Conservation (phyloP, 176 grass and related monocot species). For the Musa schizocarpa region DNA sequence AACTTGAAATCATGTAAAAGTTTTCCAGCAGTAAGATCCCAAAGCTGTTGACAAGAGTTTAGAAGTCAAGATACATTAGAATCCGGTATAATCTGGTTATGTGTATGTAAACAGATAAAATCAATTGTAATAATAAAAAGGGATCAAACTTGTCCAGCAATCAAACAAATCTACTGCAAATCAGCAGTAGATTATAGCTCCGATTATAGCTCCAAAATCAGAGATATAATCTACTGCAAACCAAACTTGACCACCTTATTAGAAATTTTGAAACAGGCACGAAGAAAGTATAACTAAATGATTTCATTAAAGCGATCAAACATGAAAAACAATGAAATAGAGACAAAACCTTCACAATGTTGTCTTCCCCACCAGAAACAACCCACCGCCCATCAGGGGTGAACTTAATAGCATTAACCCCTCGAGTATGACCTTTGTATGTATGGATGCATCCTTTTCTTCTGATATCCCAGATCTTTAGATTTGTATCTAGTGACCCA, state of each 20-base stretch:
- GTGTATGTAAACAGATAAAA: neutral
- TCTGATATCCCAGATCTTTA: slow-evolving; percentile 92
- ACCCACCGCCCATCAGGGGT: slow-evolving; percentile 90
- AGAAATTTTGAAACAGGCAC: neutral
- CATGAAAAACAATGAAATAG: neutral
- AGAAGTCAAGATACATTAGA: slow-evolving; percentile 13
- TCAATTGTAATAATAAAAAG: neutral
- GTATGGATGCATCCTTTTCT: slow-evolving; percentile 89
- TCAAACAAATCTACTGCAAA: too few relatives aligned
- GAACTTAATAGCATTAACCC: slow-evolving; percentile 72
- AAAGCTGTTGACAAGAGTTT: slow-evolving; percentile 45
- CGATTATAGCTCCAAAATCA: too few relatives aligned
- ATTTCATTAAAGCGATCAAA: neutral
- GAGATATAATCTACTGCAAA: neutral
- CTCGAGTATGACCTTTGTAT: slow-evolving; percentile 75
- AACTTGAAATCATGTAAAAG: slow-evolving; percentile 68
- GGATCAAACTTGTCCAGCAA: too few relatives aligned
- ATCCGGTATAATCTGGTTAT: neutral
- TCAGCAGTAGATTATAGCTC: too few relatives aligned
- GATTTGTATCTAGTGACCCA: slow-evolving; percentile 84
- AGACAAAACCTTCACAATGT: slow-evolving; percentile 54
- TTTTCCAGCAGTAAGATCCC: slow-evolving; percentile 94
- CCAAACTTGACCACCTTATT: neutral
- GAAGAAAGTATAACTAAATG: neutral
- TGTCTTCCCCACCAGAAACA: slow-evolving; percentile 77